Conservation (phyloP, 1,284 basidiomycete genomes). For the Sphaerobolus stellatus region DNA sequence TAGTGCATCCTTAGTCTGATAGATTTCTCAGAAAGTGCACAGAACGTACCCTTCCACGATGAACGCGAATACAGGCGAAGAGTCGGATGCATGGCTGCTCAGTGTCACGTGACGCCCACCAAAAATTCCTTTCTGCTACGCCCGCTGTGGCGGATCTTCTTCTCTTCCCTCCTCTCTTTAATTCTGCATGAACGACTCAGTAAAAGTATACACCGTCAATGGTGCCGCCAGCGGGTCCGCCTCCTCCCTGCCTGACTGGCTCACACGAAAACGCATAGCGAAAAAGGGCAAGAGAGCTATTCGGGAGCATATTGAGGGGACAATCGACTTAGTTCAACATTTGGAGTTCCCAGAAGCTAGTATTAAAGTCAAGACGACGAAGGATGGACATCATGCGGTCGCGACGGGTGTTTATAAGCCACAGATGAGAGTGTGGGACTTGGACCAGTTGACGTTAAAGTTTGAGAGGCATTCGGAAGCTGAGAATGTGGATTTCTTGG, state of each 20-base stretch:
- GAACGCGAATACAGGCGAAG: constrained; percentile 29
- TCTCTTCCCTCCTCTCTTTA: neutral
- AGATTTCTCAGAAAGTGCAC: neutral
- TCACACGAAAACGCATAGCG: constrained; percentile 66
- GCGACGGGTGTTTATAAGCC: constrained; percentile 99
- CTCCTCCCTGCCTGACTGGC: constrained; percentile 86
- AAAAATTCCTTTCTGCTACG: too few relatives aligned
- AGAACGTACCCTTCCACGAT: constrained; percentile 41
- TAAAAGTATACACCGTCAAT: constrained; percentile 90
- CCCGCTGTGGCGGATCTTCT: too few relatives aligned
- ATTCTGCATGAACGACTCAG: constrained; percentile 31
- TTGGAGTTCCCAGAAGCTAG: constrained; percentile 98
- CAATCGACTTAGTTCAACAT: constrained; percentile 88
- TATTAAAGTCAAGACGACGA: constrained; percentile 86
- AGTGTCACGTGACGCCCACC: too few relatives aligned
- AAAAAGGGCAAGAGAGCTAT: constrained; percentile 63
- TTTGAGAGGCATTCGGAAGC: constrained; percentile 96
- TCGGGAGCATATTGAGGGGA: constrained; percentile 71
- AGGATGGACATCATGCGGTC: constrained; percentile 89
- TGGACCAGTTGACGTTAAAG: constrained; percentile 91
- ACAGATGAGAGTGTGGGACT: constrained; percentile 94
- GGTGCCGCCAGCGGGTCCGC: constrained; percentile 81
- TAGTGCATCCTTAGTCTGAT: constrained; percentile 4
- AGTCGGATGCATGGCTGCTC: constrained; percentile 24
- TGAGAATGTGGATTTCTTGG: constrained; percentile 97